phyloP scores from a whole-genome alignment of 768 basidiomycete species.

The Leccinum disarticulatum region DNA sequence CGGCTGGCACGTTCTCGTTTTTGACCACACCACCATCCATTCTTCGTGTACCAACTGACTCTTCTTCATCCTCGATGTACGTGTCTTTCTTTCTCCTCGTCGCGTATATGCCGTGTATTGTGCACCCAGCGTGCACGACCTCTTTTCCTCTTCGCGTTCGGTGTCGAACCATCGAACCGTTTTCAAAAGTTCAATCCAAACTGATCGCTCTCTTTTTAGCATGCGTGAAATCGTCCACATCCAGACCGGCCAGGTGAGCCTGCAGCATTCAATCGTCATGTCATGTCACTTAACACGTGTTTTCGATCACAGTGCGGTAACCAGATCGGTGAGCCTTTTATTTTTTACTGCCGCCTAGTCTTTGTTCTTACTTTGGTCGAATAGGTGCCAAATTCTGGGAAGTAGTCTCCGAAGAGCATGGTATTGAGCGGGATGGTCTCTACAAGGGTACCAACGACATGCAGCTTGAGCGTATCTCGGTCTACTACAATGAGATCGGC shows the following conservation, averaged over 20 bases:
- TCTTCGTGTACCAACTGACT: slow-evolving; percentile 32
- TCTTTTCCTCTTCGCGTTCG: slow-evolving; percentile 17
- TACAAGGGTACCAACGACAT: slow-evolving; percentile 95
- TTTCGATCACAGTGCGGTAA: slow-evolving; percentile 80
- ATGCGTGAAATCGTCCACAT: slow-evolving; percentile 99
- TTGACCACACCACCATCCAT: slow-evolving; percentile 36
- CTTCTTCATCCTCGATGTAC: slow-evolving; percentile 30
- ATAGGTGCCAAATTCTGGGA: slow-evolving; percentile 96
- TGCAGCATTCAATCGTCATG: background rate
- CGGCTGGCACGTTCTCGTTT: slow-evolving; percentile 33
- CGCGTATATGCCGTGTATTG: slow-evolving; percentile 13
- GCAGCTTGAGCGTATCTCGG: slow-evolving; percentile 95
- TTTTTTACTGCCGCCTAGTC: slow-evolving; percentile 15
- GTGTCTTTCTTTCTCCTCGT: slow-evolving; percentile 21
- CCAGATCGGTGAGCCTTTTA: slow-evolving; percentile 82
- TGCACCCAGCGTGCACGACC: background rate
- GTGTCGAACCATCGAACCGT: slow-evolving; percentile 20
- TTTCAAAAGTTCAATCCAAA: slow-evolving; percentile 14
- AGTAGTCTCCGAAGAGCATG: slow-evolving; percentile 97
- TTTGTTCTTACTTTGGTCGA: slow-evolving; percentile 19
- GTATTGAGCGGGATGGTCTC: slow-evolving; percentile 88
- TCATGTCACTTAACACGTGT: slow-evolving; percentile 27
- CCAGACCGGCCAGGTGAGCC: slow-evolving; percentile 92
- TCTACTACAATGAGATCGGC: slow-evolving; percentile 97
- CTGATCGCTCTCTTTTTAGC: slow-evolving; percentile 46